Evolutionary conservation across 1,139 yeast genomes (phyloP).

Genomic region (Pichia sp.): DNA sequence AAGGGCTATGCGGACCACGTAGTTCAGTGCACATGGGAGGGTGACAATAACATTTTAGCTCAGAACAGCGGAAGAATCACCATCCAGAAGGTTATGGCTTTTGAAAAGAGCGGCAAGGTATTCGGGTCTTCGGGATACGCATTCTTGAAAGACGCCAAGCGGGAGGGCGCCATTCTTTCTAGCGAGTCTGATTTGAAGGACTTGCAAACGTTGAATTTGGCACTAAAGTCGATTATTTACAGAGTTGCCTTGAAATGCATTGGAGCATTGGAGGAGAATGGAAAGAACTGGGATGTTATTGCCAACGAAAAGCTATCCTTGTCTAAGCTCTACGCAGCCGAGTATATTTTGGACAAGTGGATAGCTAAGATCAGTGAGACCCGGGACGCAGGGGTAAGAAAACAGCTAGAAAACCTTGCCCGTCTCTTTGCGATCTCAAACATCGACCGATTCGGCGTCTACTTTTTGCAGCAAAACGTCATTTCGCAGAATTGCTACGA

Average conservation of each 20-base stretch:
- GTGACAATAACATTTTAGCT: conserved; percentile 85
- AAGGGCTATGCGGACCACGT: conserved; percentile 90
- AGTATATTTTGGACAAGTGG: conserved; percentile 48
- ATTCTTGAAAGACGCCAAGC: conserved; percentile 24
- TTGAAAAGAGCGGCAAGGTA: conserved; percentile 32
- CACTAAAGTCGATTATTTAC: conserved; percentile 44
- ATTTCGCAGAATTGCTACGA: conserved; percentile 46
- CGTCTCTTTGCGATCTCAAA: conserved; percentile 64
- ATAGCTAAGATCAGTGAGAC: conserved; percentile 31
- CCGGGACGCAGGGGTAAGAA: conserved; percentile 29
- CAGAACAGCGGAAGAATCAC: conserved; percentile 79
- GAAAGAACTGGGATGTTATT: conserved; percentile 51
- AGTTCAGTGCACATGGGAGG: conserved; percentile 97
- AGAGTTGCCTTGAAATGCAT: conserved; percentile 47
- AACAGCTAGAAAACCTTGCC: conserved; percentile 46
- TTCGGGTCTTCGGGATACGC: conserved; percentile 26
- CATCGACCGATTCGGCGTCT: conserved; percentile 71
- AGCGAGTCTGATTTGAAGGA: conserved; percentile 34
- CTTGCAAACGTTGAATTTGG: conserved; percentile 30
- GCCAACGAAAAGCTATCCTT: conserved; percentile 57
- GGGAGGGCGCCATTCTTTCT: conserved; percentile 32
- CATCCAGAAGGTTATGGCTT: conserved; percentile 48
- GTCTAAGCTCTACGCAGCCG: conserved; percentile 61
- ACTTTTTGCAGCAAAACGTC: conserved; percentile 65
- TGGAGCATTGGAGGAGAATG: conserved; percentile 39